These are phyloP conservation scores for Geranium brycei DNA, from an alignment of 345 rosid species.

Conservation along the genomic window DNA sequence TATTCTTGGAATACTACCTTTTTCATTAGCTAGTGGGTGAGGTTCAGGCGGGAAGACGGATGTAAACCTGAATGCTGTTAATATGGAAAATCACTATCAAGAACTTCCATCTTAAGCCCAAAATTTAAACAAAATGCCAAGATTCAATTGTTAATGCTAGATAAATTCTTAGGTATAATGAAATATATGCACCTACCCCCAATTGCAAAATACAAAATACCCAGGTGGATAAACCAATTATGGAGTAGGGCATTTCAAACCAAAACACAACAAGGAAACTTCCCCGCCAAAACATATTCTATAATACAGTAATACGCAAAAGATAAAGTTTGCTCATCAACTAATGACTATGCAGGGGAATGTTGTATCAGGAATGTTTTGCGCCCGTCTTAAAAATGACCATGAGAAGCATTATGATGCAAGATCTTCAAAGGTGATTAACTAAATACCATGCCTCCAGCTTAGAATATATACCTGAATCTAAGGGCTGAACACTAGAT, in stretches of 20 bases:
- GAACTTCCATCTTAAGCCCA: not conserved
- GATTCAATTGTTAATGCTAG: not conserved
- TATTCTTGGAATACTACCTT: constrained; percentile 28
- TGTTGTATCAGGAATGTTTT: not conserved
- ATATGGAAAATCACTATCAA: constrained; percentile 11
- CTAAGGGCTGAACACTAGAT: constrained; percentile 72
- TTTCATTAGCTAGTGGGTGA: constrained; percentile 58
- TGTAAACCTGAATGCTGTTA: constrained; percentile 74
- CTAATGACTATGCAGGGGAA: not conserved
- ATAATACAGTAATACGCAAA: not conserved
- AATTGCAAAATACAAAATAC: no score
- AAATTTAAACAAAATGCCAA: not conserved
- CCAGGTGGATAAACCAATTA: not conserved
- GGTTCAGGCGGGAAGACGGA: constrained; percentile 90
- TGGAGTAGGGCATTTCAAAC: not conserved
- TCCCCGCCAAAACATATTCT: not conserved
- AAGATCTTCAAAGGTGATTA: not conserved
- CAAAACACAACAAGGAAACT: not conserved
- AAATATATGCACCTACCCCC: no score
- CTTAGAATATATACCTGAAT: constrained; percentile 46
- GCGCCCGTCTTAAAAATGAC: not conserved
- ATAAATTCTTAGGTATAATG: no score
- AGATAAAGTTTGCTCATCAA: not conserved
- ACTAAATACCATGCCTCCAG: not conserved
- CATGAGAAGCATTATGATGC: not conserved